These are phyloP conservation scores for Stramenopiles sp. DNA, from an alignment of 352 stramenopile genomes.

Conservation along the genomic window DNA sequence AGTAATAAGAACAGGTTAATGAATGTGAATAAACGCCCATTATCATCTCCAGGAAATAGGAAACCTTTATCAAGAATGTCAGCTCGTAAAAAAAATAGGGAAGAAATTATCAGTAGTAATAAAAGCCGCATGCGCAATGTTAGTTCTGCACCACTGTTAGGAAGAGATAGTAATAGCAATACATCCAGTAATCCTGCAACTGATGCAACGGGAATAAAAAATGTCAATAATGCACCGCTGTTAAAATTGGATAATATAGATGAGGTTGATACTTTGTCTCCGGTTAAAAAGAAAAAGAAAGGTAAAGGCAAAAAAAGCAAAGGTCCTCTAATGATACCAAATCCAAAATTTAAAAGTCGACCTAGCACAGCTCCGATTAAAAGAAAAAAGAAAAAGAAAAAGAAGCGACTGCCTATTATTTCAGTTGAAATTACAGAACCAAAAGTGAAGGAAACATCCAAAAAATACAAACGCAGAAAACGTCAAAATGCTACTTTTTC, in stretches of 20 bases:
- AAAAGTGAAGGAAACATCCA: background rate
- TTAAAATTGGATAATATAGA: background rate
- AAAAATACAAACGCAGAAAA: background rate
- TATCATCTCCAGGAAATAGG: background rate
- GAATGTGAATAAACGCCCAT: background rate
- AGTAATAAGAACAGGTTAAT: too few relatives aligned
- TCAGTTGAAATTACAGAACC: background rate
- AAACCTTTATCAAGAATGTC: background rate
- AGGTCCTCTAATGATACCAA: background rate
- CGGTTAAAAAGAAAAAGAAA: too few relatives aligned
- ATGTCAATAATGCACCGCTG: background rate
- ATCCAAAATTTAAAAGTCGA: background rate
- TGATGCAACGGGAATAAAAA: background rate
- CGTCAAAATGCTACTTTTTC: background rate
- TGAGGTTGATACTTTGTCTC: background rate
- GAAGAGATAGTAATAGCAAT: too few relatives aligned
- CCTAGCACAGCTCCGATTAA: background rate
- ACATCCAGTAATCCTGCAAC: too few relatives aligned
- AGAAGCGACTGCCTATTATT: background rate
- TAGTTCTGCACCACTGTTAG: too few relatives aligned
- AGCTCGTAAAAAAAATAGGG: background rate
- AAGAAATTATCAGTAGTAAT: too few relatives aligned
- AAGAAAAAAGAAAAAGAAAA: background rate
- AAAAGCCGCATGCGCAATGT: too few relatives aligned
- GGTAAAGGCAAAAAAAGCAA: too few relatives aligned